Conservation (phyloP, 768 basidiomycete species). For the Trametes elegans region DNA sequence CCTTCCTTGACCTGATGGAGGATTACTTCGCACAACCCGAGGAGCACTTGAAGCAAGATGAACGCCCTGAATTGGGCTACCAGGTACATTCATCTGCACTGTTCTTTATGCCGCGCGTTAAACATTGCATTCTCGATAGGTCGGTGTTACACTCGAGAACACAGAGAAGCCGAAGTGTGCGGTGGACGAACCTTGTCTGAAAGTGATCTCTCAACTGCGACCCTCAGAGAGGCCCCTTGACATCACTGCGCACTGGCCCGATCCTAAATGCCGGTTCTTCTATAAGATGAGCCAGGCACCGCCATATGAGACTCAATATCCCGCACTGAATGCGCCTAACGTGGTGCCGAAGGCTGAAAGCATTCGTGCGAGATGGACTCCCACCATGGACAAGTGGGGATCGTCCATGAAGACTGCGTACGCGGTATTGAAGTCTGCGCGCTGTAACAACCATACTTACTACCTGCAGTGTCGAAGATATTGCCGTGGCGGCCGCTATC, state of each 20-base stretch:
- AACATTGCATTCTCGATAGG: conserved; percentile 25
- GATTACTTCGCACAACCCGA: conserved; percentile 86
- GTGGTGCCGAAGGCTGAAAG: conserved; percentile 66
- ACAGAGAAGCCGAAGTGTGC: conserved; percentile 92
- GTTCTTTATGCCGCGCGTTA: not conserved
- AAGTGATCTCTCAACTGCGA: conserved; percentile 74
- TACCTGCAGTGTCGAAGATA: conserved; percentile 68
- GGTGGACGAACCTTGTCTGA: conserved; percentile 77
- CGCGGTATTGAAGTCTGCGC: conserved; percentile 32
- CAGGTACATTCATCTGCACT: conserved; percentile 46
- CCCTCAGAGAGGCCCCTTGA: conserved; percentile 84
- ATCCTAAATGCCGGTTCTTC: conserved; percentile 95
- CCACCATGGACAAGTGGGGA: conserved; percentile 85
- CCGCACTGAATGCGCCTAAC: conserved; percentile 75
- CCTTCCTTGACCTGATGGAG: conserved; percentile 87
- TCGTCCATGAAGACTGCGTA: conserved; percentile 84
- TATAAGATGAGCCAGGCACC: conserved; percentile 78
- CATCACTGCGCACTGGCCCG: conserved; percentile 72
- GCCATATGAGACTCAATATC: conserved; percentile 77
- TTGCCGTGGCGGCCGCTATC: conserved; percentile 86
- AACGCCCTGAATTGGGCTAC: conserved; percentile 83
- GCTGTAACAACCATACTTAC: not conserved
- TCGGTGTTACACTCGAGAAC: conserved; percentile 94
- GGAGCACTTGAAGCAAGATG: conserved; percentile 64
- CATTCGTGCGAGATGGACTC: conserved; percentile 64